phyloP scores from a whole-genome alignment of 805 yeast species.

The Teunomyces funiuensis region DNA sequence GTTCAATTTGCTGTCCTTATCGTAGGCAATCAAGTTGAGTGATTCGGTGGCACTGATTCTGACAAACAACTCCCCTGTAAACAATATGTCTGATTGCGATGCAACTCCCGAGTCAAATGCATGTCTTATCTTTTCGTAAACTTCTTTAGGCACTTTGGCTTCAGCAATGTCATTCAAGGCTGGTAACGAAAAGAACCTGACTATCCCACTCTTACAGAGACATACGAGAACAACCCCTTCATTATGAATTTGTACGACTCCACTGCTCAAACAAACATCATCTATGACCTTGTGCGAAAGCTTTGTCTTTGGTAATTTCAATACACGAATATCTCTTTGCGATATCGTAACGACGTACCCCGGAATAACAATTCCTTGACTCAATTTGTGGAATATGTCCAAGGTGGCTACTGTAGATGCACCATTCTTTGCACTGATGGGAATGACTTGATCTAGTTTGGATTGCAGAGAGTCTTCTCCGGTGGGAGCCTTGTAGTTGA shows the following conservation, averaged over 20 bases:
- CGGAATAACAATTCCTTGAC: slow-evolving; percentile 59
- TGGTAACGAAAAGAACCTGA: slow-evolving; percentile 56
- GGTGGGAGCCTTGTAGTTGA: slow-evolving; percentile 29
- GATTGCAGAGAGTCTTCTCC: slow-evolving; percentile 48
- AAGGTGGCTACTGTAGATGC: slow-evolving; percentile 63
- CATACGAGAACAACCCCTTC: slow-evolving; percentile 50
- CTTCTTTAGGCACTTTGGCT: slow-evolving; percentile 36
- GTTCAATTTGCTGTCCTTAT: slow-evolving; percentile 15
- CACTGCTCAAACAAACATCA: slow-evolving; percentile 44
- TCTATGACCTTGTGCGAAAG: slow-evolving; percentile 63
- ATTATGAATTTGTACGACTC: slow-evolving; percentile 47
- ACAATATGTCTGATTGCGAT: slow-evolving; percentile 32
- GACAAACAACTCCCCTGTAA: slow-evolving; percentile 58
- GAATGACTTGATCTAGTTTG: slow-evolving; percentile 54
- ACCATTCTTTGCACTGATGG: slow-evolving; percentile 61
- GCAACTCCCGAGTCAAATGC: slow-evolving; percentile 22
- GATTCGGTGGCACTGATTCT: slow-evolving; percentile 53
- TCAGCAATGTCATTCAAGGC: slow-evolving; percentile 58
- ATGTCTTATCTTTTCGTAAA: slow-evolving; percentile 21
- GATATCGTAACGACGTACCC: slow-evolving; percentile 63
- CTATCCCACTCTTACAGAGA: slow-evolving; percentile 45
- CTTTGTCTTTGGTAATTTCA: slow-evolving; percentile 61
- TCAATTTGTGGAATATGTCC: slow-evolving; percentile 54
- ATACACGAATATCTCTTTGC: slow-evolving; percentile 57
- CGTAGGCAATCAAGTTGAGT: slow-evolving; percentile 23